Evolutionary conservation across 2,329 filamentous ascomycete species (phyloP), one percentile per base, ranked within the genome.

Genomic region (Ceratocystis albifundus): DNA sequence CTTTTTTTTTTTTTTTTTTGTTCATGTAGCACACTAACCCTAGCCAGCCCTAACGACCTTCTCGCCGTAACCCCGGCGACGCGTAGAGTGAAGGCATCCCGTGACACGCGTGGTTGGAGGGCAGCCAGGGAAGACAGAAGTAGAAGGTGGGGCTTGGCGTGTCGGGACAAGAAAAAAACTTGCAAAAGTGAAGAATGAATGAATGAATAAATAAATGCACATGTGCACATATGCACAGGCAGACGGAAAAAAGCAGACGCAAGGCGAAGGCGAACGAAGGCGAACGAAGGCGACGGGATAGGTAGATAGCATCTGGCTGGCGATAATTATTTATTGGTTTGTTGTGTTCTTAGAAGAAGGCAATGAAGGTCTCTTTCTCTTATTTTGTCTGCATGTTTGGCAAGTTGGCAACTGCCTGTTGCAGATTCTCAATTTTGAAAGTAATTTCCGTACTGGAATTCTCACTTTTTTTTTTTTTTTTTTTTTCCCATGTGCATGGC

Each of bases 21-120:
- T n/a, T n/a, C n/a, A 10, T 36, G 32, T 25, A 53, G 20, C 7
- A 10, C 4, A 25, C 12, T 46, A 62, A 62, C 59, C 59, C 59
- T 62, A 61, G 36, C 12, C 28, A 62, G 46, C 59, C 59, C 59
- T 62, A 61, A 22, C 32, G 32, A 10, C 30, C 36, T 4, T 8
- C 6, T 5, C 44, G 10, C 4, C 1, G 48, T 62, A 45, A 45
- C 59, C 59, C 59, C 20, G 17, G 12, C n/a, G 44, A 62, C 59
- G 59, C 59, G 59, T 62, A 62, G 44, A 62, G 59, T 62, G 59
- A 62, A 62, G 32, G 15, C n/a, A 25, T 28, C 59, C 44, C 22
- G 61, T 63, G 61, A 63, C 22, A 63, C 25, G 44, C 61, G 30
- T n/a, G 5, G 20, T 22, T n/a, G 32, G 32, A 36, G 7, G 30